These are phyloP conservation scores for Pseudogymnoascus pannorum DNA, from an alignment of 2,329 filamentous ascomycete genomes.

Conservation along the genomic window DNA sequence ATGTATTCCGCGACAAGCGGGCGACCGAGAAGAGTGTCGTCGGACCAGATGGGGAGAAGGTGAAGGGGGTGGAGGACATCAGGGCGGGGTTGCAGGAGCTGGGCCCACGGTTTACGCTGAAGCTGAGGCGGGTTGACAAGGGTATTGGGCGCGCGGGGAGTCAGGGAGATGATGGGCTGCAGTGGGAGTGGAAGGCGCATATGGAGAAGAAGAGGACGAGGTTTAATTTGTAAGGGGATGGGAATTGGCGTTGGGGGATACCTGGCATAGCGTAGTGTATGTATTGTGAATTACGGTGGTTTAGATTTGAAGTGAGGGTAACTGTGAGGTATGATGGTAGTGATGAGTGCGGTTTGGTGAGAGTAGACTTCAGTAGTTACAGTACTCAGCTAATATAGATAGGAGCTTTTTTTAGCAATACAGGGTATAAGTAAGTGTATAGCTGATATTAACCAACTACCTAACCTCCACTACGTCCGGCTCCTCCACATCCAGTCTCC, in stretches of 20 bases:
- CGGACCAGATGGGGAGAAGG: constrained; percentile 70
- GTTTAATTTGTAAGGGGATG: constrained; percentile 68
- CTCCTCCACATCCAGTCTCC: too few species aligned
- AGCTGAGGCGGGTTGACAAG: constrained; percentile 84
- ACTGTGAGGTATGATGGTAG: not conserved
- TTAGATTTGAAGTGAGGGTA: not conserved
- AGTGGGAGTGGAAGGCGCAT: constrained; percentile 94
- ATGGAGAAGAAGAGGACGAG: constrained; percentile 93
- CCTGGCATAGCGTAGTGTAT: not conserved
- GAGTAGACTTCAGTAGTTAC: too few species aligned
- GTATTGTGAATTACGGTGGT: not conserved
- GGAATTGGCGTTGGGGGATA: not conserved
- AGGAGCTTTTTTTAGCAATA: too few species aligned
- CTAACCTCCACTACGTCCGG: too few species aligned
- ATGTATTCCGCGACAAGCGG: constrained; percentile 85
- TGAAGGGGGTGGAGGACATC: constrained; percentile 80
- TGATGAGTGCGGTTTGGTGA: too few species aligned
- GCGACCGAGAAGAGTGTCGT: constrained; percentile 81
- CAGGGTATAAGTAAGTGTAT: too few species aligned
- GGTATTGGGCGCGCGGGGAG: constrained; percentile 66
- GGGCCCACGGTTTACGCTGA: constrained; percentile 76
- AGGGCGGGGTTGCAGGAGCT: constrained; percentile 84
- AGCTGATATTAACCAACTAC: too few species aligned
- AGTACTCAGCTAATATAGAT: too few species aligned
- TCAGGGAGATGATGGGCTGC: constrained; percentile 37